Evolutionary conservation across 805 yeast species (phyloP), one percentile per base, ranked within the genome.

Genomic region (Metschnikowia lachancei): DNA sequence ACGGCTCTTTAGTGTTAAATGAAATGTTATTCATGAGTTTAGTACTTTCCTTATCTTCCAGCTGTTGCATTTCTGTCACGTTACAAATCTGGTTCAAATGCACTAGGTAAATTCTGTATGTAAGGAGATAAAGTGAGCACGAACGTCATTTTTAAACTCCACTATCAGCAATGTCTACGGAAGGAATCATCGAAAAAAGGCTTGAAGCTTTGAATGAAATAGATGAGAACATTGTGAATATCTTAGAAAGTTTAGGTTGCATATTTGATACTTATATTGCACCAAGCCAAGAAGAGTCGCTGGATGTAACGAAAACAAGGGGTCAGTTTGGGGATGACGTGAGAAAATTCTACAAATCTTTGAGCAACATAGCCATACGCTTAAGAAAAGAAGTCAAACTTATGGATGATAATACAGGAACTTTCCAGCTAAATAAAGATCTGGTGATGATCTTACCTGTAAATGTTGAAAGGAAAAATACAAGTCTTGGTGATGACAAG

Each of bases 381-480:
- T 63, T 87, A 29, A 70, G 90, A n/a, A 73, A 76, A 39, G 95
- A 87, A 56, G 80, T 87, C 36, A 79, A 80, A 58, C 57, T 76
- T 12, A 69, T 85, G 63, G 90, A 86, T 63, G 80, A 77, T 36
- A 76, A 76, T 55, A 75, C 74, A 29, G 82, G 80, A 10, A 75
- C 73, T 5, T 67, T 62, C 49, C 71, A 72, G 31, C 66, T 70
- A 41, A 72, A 74, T 46, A 70, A 72, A 16, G 76, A 75, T 40
- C 59, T 59, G 28, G 58, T 77, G 17, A 77, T 77, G 67, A 76
- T 86, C 33, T 68, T 86, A 22, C 94, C 95, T 1, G 75, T 85
- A 2, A 74, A 76, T 35, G 78, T 86, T 19, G 85, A 83, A 42
- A 82, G 82, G 52, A 83, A 84, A 66, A 87, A 89, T 30, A 79